Conservation (phyloP, 352 stramenopile species). For the Hyaloperonospora brassicae region DNA sequence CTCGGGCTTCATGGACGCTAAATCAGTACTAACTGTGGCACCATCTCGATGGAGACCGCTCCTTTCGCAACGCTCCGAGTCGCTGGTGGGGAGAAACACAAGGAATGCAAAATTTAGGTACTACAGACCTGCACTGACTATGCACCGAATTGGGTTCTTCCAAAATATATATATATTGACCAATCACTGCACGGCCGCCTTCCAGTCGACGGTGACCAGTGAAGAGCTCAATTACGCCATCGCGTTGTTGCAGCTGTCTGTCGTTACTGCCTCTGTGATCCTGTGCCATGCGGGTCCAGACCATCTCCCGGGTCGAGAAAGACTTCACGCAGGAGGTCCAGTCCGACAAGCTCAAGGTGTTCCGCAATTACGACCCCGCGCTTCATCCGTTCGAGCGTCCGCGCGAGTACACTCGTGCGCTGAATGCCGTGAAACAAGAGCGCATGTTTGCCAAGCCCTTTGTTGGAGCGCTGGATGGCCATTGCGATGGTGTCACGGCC, state of each 20-base stretch:
- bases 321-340: conserved; percentile 91
- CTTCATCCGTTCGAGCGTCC: conserved; percentile 91
- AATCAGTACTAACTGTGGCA: no score
- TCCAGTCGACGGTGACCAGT: conserved; percentile 17
- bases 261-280: neutral
- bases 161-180: no score
- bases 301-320: conserved; percentile 92
- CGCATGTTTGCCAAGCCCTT: conserved; percentile 99
- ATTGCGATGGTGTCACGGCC: conserved; percentile 94
- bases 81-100: no score
- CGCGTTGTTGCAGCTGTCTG: neutral
- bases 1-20: no score
- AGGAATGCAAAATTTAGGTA: no score
- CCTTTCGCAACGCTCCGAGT: no score
- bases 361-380: conserved; percentile 94
- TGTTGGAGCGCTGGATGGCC: conserved; percentile 93
- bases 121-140: no score
- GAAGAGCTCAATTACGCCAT: conserved; percentile 15
- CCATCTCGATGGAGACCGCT: no score
- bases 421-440: conserved; percentile 98
- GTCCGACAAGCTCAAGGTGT: conserved; percentile 91
- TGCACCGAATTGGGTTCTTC: no score
- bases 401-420: conserved; percentile 92
- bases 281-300: conserved; percentile 97
- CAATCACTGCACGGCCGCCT: no score